phyloP scores from a whole-genome alignment of 805 yeast species.

The Saccharomycopsis malanga region DNA sequence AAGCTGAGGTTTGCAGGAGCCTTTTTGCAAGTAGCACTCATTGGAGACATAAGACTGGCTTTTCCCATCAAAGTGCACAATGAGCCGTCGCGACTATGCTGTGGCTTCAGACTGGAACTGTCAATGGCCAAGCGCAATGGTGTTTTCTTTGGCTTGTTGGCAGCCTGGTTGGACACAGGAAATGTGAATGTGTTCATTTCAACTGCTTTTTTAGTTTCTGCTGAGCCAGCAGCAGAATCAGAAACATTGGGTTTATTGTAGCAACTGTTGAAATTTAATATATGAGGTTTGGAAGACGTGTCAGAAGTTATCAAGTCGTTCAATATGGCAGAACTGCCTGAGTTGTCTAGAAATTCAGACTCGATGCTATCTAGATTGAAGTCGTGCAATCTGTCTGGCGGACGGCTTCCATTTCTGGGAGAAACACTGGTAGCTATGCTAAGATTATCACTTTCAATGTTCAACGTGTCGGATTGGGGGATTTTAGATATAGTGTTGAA shows the following conservation, averaged over 20 bases:
- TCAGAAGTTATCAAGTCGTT: too few relatives aligned
- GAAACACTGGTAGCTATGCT: background rate
- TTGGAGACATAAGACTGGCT: slow-evolving; percentile 16
- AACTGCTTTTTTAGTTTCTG: background rate
- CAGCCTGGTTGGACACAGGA: background rate
- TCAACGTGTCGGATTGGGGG: background rate
- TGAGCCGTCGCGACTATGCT: slow-evolving; percentile 14
- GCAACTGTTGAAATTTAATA: too few relatives aligned
- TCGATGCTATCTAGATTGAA: too few relatives aligned
- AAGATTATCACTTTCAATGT: background rate
- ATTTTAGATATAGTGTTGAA: slow-evolving; percentile 1
- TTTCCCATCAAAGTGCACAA: slow-evolving; percentile 16
- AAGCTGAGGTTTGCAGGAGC: slow-evolving; percentile 6
- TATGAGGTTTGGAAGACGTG: too few relatives aligned
- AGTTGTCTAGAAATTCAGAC: too few relatives aligned
- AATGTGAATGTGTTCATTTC: background rate
- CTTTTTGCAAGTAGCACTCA: slow-evolving; percentile 6
- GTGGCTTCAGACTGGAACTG: background rate
- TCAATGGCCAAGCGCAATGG: background rate
- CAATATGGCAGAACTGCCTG: too few relatives aligned
- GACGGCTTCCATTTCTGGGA: background rate
- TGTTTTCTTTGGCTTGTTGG: background rate
- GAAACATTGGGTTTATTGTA: background rate
- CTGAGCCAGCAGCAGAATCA: background rate
- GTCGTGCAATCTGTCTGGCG: too few relatives aligned